phyloP scores from a whole-genome alignment of 306 rosid genomes.

The Corylus americana region DNA sequence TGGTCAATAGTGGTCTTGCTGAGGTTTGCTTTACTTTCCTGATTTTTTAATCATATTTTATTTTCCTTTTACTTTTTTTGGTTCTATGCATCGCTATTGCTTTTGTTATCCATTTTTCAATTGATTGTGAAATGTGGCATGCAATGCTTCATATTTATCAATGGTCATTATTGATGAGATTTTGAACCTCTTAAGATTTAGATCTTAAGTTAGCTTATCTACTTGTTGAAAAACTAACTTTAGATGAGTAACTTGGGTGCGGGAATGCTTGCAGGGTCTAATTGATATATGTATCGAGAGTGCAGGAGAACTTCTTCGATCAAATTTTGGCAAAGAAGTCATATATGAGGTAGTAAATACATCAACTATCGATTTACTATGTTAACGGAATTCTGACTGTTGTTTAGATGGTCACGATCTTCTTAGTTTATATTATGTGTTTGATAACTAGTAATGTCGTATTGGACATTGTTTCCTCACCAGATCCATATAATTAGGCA shows the following conservation, averaged over 20 bases:
- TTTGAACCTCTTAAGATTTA: background rate
- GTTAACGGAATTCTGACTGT: background rate
- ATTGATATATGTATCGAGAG: constrained; percentile 64
- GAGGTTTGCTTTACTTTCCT: constrained; percentile 59
- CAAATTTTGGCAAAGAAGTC: constrained; percentile 90
- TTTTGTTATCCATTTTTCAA: background rate
- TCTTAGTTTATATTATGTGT: constrained; percentile 19
- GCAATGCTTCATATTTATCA: background rate
- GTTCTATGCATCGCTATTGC: background rate
- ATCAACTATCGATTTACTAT: background rate
- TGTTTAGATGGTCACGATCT: constrained; percentile 4
- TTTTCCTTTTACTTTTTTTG: background rate
- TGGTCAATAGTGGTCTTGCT: constrained; percentile 90
- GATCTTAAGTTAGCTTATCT: background rate
- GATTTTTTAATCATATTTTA: constrained; percentile 8
- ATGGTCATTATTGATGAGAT: background rate
- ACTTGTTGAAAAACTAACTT: background rate
- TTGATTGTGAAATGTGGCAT: background rate
- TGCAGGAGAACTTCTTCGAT: constrained; percentile 66
- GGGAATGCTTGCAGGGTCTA: constrained; percentile 60
- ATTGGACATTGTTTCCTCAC: background rate
- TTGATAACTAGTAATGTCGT: background rate
- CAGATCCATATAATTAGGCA: background rate
- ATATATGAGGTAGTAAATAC: constrained; percentile 69
- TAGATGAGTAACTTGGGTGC: constrained; percentile 7